Evolutionary conservation across 495 filamentous ascomycete genomes (phyloP), one percentile per base, ranked within the genome.

Genomic region (Hyaloscypha hepaticicola): DNA sequence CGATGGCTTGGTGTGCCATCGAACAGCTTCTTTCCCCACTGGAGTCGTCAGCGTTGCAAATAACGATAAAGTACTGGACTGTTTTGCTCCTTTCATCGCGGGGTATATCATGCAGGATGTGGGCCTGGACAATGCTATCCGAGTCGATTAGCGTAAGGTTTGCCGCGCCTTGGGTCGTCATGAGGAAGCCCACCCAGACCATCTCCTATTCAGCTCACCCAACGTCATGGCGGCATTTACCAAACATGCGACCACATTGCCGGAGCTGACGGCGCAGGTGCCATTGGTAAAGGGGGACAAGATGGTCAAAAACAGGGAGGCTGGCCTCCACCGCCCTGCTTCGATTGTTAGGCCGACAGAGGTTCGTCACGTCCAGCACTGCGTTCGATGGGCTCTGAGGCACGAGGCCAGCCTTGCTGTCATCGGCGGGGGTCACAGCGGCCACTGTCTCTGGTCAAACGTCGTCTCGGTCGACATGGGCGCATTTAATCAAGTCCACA

Each of bases 341-440:
- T 60, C 73, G 19, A 73, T 82, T 67, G 56, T 83, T 52, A 73
- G 72, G 60, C 85, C 85, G 57, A 82, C 74, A 67, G 73, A 82
- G 56, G 55, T 86, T 51, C 53, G 16, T 70, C 80, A 87, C 9
- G 68, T 89, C 60, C 83, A 86, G 70, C 51, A 77, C 21, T 87
- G 84, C 66, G 81, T 88, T 69, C 71, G 64, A 72, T 89, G 85
- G 86, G 85, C 85, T 73, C 65, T 84, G 27, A 75, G 81, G 70
- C 77, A 85, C 59, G 64, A 65, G 19, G 59, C 78, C 31, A 72
- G 79, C 58, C 72, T 89, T 63, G 83, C 80, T 12, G 75, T 87
- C 55, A 25, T 87, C 56, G 83, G 84, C 29, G 86, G 85, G 27
- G 77, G 85, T 62, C 85, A 89, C 70, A 84, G 84, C 68, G 84